Conservation (phyloP, 2,329 filamentous ascomycete species). For the Pseudovirgaria hyperparasitica region DNA sequence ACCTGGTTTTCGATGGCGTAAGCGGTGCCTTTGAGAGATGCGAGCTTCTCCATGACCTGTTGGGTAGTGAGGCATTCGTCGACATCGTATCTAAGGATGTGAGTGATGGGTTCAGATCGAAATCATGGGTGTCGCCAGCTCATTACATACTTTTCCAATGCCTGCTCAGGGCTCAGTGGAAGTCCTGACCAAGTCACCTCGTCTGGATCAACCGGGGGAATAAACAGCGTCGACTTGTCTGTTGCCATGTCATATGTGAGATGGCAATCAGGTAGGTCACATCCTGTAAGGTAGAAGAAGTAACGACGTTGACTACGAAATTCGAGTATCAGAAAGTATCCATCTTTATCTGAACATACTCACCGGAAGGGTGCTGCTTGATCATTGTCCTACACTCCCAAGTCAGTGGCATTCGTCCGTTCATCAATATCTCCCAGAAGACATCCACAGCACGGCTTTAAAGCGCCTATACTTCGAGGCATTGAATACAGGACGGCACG, state of each 20-base stretch:
- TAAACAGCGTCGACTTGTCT: conserved; percentile 70
- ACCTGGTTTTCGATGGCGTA: conserved; percentile 73
- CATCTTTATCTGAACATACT: conserved; percentile 3
- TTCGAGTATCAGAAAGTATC: too few species aligned
- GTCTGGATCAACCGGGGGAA: conserved; percentile 78
- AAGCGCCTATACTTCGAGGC: not conserved
- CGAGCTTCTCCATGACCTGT: conserved; percentile 63
- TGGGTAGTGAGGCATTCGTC: conserved; percentile 62
- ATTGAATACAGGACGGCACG: conserved; percentile 5
- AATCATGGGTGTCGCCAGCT: conserved; percentile 52
- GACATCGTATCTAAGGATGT: conserved; percentile 25
- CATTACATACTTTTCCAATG: conserved; percentile 65
- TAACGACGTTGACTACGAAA: conserved; percentile 63
- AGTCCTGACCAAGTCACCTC: conserved; percentile 89
- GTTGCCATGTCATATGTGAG: conserved; percentile 68
- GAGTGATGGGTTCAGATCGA: conserved; percentile 1
- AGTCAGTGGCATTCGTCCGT: conserved; percentile 1
- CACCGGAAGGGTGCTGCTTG: conserved; percentile 69
- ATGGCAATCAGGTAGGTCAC: conserved; percentile 65
- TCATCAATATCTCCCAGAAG: not conserved
- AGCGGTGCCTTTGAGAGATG: conserved; percentile 40
- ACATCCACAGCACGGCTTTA: conserved; percentile 1
- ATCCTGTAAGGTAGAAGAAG: conserved; percentile 93
- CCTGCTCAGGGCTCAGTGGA: conserved; percentile 64
- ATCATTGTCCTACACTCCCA: conserved; percentile 59